phyloP scores from a whole-genome alignment of 148 eudicot genomes.

The Silene conica region DNA sequence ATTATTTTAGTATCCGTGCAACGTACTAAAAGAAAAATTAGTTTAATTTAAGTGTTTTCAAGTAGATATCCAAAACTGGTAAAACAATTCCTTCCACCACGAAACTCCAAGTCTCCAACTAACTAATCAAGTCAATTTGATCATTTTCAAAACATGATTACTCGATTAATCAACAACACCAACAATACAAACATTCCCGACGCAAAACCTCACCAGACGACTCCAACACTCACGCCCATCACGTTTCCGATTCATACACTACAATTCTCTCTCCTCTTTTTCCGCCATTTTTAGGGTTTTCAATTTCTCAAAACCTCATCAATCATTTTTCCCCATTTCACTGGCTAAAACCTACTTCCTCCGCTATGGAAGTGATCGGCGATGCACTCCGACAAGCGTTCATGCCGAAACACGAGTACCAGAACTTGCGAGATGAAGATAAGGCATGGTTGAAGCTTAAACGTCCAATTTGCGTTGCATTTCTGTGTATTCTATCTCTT shows the following conservation, averaged over 20 bases:
- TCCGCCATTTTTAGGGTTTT: no score
- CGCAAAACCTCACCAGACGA: no score
- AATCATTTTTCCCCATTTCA: conserved; percentile 16
- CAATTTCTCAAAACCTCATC: no score
- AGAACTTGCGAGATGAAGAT: conserved; percentile 72
- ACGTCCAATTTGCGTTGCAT: conserved; percentile 35
- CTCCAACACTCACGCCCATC: not conserved
- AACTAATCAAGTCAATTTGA: no score
- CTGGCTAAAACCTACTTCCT: not conserved
- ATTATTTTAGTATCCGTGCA: no score
- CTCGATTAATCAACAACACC: not conserved
- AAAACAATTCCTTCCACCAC: not conserved
- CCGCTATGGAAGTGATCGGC: conserved; percentile 42
- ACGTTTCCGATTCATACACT: not conserved
- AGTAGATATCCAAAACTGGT: not conserved
- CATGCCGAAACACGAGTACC: conserved; percentile 91
- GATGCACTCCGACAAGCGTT: conserved; percentile 91
- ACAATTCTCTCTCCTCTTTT: not conserved
- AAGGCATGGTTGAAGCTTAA: conserved; percentile 56
- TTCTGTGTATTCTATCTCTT: conserved; percentile 30
- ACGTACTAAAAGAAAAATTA: no score
- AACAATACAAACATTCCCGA: not conserved
- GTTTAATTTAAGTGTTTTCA: no score
- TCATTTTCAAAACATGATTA: not conserved
- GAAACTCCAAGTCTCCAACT: not conserved